Base-by-base conservation (phyloP, 73 alveolate species). In the Symbiodinium pilosum region DNA sequence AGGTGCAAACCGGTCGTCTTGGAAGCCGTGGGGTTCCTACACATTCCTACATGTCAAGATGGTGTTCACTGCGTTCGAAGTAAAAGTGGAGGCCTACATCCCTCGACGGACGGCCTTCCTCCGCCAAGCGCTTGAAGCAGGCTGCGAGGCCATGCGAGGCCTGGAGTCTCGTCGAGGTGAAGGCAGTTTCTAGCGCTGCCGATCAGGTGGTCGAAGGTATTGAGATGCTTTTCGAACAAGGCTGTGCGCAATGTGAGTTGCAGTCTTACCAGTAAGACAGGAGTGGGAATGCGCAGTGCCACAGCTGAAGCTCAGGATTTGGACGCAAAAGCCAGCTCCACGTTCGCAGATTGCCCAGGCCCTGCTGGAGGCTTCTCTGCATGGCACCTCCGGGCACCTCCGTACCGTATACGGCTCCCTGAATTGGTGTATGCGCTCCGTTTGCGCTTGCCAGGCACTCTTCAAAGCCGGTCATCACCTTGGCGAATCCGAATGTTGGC, bases 211-310 rank as follows among this genome's bases (percentile, higher is more conserved):
- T 92, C 18, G 98, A 92, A n/a, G 98, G 98, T 43, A 51, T 92
- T 11, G 98, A 92, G 44, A 92, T 92, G 98, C 98, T 92, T 39
- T 92, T 92, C 41, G 98, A 92, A 84, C 98, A 92, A 92, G 98
- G 98, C 64, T 92, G 98, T 34, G 98, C 98, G 39, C 98, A 92
- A 75, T 92, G 98, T 36, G 92, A 92, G 98, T 36, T 38, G 43
- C 11, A 44, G 44, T 32, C 96, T 89, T 26, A 36, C 87, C 41
- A 12, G 26, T 42, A 30, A 32, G 47, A 71, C 20, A 28, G 47
- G 18, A 12, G 51, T 4, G 16, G 59, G 24, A 18, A 34, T 59
- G 40, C 34, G 34, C 7, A n/a, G 38, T 39, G 16, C 36, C 88
- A 24, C 26, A 38, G 88, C 38, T 39, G 64, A 9, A 32, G 34